phyloP scores from a whole-genome alignment of 2,329 filamentous ascomycete genomes.

The Aspergillus ruber region DNA sequence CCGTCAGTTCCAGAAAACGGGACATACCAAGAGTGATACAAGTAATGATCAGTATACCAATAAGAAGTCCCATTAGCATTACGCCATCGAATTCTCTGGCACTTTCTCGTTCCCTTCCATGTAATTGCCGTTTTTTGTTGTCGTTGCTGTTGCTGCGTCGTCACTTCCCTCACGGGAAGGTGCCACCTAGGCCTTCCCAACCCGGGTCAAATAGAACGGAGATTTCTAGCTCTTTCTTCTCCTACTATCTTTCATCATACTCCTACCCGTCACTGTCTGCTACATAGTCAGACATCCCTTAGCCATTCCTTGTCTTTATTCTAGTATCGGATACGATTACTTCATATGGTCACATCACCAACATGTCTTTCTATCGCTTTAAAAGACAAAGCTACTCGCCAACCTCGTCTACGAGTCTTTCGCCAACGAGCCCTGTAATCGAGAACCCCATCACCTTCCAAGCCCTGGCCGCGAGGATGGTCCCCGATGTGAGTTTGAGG shows the following conservation, averaged over 20 bases:
- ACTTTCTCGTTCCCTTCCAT: neutral
- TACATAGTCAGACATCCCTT: neutral
- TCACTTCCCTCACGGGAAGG: neutral
- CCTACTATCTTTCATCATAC: neutral
- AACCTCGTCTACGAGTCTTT: constrained; percentile 12
- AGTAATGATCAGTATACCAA: too few relatives aligned
- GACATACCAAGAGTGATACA: too few relatives aligned
- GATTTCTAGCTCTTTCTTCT: neutral
- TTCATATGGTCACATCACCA: neutral
- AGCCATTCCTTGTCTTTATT: neutral
- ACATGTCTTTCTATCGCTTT: constrained; percentile 7
- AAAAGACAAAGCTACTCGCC: constrained; percentile 12
- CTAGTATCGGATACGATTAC: too few relatives aligned
- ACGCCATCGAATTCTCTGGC: neutral
- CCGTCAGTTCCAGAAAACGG: too few relatives aligned
- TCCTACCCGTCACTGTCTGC: neutral
- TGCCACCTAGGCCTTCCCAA: neutral
- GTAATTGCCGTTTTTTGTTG: neutral
- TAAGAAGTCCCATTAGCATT: too few relatives aligned
- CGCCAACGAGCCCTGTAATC: constrained; percentile 13
- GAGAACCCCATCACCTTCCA: constrained; percentile 16
- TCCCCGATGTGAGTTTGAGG: constrained; percentile 14
- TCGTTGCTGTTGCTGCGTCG: neutral
- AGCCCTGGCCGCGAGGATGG: constrained; percentile 7
- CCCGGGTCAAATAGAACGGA: neutral